Evolutionary conservation across 2,329 filamentous ascomycete genomes (phyloP).

Genomic region (Trichoderma atroviride): DNA sequence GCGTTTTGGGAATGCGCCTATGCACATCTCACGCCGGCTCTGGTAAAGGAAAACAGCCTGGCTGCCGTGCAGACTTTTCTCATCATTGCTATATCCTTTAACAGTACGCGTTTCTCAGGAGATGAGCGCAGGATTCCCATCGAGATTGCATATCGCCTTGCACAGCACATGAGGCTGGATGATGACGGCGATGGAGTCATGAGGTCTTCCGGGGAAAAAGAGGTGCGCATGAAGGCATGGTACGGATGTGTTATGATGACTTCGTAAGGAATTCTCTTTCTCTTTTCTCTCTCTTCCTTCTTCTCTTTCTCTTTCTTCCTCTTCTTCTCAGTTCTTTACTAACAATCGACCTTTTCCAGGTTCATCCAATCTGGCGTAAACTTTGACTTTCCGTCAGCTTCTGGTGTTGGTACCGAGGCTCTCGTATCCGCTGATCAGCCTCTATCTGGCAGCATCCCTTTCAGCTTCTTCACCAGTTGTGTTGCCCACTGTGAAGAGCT

Average conservation of each 20-base stretch:
- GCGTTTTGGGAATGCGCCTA: constrained; percentile 42
- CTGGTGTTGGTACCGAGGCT: neutral
- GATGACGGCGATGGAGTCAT: constrained; percentile 30
- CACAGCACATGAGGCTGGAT: constrained; percentile 47
- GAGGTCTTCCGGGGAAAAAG: constrained; percentile 37
- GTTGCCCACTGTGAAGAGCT: constrained; percentile 31
- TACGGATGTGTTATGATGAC: constrained; percentile 45
- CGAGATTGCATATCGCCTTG: constrained; percentile 46
- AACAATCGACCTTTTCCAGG: neutral
- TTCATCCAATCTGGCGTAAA: neutral
- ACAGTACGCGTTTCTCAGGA: constrained; percentile 44
- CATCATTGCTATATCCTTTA: constrained; percentile 43
- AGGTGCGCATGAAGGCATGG: constrained; percentile 44
- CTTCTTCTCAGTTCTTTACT: neutral
- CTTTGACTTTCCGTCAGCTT: neutral
- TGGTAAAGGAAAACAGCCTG: constrained; percentile 43
- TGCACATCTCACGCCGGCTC: constrained; percentile 35
- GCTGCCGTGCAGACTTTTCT: constrained; percentile 47
- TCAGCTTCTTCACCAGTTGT: constrained; percentile 30
- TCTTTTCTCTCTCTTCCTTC: neutral
- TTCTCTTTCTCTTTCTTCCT: neutral
- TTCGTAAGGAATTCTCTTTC: constrained; percentile 33
- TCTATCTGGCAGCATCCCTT: neutral
- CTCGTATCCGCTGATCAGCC: neutral
- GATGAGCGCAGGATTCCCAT: constrained; percentile 48